These are phyloP conservation scores for Colletotrichum liaoningense DNA, from an alignment of 2,329 filamentous ascomycete species.

Conservation along the genomic window DNA sequence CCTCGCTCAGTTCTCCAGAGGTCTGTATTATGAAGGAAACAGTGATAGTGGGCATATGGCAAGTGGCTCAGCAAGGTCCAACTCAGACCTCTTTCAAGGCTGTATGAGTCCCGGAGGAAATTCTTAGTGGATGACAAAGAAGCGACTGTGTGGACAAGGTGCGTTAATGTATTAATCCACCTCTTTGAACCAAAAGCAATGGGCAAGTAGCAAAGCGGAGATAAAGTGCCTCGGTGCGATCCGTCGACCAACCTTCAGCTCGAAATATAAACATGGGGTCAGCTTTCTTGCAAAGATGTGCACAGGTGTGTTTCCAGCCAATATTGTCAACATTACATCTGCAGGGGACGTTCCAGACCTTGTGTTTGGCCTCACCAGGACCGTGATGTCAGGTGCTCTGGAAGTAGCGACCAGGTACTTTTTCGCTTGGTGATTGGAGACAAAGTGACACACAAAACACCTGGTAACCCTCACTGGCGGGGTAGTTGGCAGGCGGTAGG, in stretches of 20 bases:
- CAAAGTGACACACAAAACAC: neutral
- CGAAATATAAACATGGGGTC: neutral
- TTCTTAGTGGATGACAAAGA: neutral
- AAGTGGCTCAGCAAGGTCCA: too few species aligned
- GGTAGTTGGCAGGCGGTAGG: constrained; percentile 25
- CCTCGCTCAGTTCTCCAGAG: too few species aligned
- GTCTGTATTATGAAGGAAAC: too few species aligned
- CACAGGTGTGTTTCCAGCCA: constrained; percentile 1
- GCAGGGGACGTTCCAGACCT: constrained; percentile 10
- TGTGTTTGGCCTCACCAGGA: constrained; percentile 17
- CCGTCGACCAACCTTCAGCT: neutral
- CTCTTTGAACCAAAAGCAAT: neutral
- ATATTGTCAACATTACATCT: neutral
- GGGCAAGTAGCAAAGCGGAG: neutral
- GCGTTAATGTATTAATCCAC: neutral
- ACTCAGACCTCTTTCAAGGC: too few species aligned
- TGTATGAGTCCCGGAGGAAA: too few species aligned
- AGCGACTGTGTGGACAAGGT: too few species aligned
- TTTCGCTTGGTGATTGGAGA: too few species aligned
- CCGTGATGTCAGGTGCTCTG: constrained; percentile 20
- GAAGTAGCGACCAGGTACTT: neutral
- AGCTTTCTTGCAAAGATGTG: constrained; percentile 8
- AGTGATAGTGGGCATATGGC: too few species aligned
- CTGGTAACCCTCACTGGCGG: constrained; percentile 21
- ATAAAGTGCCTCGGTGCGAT: neutral